Base-by-base conservation (phyloP, 2,329 filamentous ascomycete species). In the Colletotrichum sp. region DNA sequence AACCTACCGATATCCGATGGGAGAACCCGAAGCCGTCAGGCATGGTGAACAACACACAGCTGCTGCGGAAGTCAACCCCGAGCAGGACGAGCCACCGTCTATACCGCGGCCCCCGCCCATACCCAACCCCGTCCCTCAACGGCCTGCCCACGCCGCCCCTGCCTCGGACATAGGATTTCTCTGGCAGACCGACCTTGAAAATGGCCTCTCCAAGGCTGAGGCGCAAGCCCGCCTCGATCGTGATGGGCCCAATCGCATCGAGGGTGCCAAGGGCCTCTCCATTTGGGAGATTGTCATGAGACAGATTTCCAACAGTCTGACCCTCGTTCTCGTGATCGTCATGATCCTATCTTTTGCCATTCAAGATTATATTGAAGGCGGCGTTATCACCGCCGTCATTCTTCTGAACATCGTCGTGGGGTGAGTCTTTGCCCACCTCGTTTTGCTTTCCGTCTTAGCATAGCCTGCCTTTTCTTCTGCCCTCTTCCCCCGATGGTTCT, bases 261-360 rank as follows among this genome's bases (percentile, higher is more conserved):
- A 93, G 85, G 91, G 92, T 85, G 91, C 92, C 87, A 92, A 93
- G 86, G 92, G 92, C 84, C 86, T 93, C 86, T 95, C 93, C 84
- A 81, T 93, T 85, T 94, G 93, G 91, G 91, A 93, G 86, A 94
- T 95, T 86, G 90, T 95, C 86, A 85, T 95, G 85, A 93, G 93
- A 82, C 93, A 95, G 87, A 90, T 95, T 80, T 94, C 93, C 79
- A 95, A 95, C 86, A 94, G 93, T 86, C 87, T 95, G 85, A 95
- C 93, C 78, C 88, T 94, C 82, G 92, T 95, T 77, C 92, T 96
- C 79, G 88, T 95, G 79, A 92, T 95, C 81, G 94, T 94, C 81
- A 95, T 95, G 92, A 92, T 91, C 75, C 86, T 92, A 75, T 92
- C 91, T 65, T 94, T 93, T 85, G 91, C 89, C 82, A 94, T 93